Conservation (phyloP, 2,329 filamentous ascomycete species). For the Pyrenochaeta sp. region DNA sequence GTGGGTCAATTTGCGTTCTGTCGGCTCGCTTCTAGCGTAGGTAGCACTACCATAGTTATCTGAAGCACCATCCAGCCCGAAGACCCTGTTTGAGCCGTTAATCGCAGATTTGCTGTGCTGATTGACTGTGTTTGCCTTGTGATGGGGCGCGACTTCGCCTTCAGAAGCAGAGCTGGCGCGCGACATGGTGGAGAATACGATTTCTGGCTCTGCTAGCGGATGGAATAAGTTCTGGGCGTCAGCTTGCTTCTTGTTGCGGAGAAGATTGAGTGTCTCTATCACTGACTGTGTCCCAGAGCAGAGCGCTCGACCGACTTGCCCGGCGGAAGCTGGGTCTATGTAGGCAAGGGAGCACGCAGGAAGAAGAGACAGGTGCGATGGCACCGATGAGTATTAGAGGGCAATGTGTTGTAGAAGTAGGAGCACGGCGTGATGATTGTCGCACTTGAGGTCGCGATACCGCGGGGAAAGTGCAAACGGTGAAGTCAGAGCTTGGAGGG, state of each 20-base stretch:
- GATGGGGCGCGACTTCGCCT: conserved; percentile 38
- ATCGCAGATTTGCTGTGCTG: conserved; percentile 39
- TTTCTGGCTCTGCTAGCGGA: conserved; percentile 17
- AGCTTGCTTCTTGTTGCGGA: conserved; percentile 40
- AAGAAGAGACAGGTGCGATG: conserved; percentile 23
- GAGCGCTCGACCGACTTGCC: conserved; percentile 33
- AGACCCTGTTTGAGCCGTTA: conserved; percentile 46
- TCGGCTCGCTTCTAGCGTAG: neutral
- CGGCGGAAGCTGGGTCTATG: conserved; percentile 25
- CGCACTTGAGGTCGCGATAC: conserved; percentile 12
- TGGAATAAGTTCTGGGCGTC: conserved; percentile 31
- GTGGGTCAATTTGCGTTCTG: conserved; percentile 4
- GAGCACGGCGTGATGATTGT: conserved; percentile 22
- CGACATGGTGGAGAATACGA: conserved; percentile 29
- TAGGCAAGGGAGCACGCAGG: conserved; percentile 36
- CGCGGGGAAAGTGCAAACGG: conserved; percentile 18
- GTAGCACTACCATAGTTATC: conserved; percentile 27
- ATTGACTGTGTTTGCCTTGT: conserved; percentile 47
- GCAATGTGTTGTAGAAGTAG: conserved; percentile 10
- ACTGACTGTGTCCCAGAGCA: conserved; percentile 48
- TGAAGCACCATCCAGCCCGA: conserved; percentile 37
- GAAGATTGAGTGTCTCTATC: conserved; percentile 41
- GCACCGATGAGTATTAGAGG: conserved; percentile 10
- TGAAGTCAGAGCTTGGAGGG: neutral
- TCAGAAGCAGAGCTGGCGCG: conserved; percentile 40